Conservation (phyloP, 352 stramenopile genomes). For the Phytophthora citricola region DNA sequence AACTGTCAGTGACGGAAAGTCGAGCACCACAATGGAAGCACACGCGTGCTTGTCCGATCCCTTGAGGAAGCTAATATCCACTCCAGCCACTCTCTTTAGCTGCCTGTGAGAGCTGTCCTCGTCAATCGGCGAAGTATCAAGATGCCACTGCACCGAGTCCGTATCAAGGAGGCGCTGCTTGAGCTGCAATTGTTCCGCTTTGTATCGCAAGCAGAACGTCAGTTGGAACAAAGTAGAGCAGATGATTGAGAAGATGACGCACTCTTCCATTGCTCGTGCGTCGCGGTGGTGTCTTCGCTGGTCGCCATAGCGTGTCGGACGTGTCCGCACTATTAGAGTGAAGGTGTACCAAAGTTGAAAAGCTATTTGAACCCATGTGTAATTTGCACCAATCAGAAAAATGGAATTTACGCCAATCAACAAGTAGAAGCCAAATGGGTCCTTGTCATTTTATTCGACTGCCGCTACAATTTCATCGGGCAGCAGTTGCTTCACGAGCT, state of each 20-base stretch:
- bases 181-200: constrained; percentile 64
- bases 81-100: constrained; percentile 64
- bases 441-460: constrained; percentile 25
- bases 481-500: constrained; percentile 66
- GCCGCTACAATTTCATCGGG: constrained; percentile 26
- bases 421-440: too few species aligned
- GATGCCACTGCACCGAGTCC: constrained; percentile 53
- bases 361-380: too few species aligned
- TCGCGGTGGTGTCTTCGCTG: constrained; percentile 11
- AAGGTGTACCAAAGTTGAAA: constrained; percentile 13
- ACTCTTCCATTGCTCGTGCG: constrained; percentile 39
- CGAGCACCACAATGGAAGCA: constrained; percentile 81
- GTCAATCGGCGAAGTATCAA: constrained; percentile 21
- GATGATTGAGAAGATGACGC: constrained; percentile 1
- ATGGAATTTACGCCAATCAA: too few species aligned
- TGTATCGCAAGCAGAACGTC: constrained; percentile 4
- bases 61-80: constrained; percentile 89
- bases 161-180: constrained; percentile 57
- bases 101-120: constrained; percentile 6
- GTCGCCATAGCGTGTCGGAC: constrained; percentile 14
- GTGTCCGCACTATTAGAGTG: constrained; percentile 9
- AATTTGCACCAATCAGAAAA: too few species aligned
- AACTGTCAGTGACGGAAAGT: constrained; percentile 64
- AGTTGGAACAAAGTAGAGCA: constrained; percentile 5
- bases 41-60: constrained; percentile 82